Conservation (phyloP, 345 rosid genomes). For the Arabis hirsuta region DNA sequence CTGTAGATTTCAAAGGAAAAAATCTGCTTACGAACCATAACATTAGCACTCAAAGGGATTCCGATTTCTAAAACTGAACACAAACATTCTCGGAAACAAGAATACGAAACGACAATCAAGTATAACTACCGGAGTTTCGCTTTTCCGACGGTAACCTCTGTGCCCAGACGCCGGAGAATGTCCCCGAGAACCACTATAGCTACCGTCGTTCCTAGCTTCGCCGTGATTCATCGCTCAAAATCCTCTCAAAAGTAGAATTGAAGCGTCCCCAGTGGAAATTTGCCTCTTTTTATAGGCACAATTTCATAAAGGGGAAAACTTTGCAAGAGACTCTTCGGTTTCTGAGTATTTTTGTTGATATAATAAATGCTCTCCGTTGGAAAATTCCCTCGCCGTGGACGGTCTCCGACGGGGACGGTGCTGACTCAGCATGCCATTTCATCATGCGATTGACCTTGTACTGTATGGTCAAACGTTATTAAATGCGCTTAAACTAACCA, state of each 20-base stretch:
- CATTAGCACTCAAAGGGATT: neutral
- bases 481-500: neutral
- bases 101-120: constrained; percentile 4
- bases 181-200: constrained; percentile 20
- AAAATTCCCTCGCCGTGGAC: constrained; percentile 14
- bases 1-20: constrained; percentile 15
- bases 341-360: constrained; percentile 5
- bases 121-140: constrained; percentile 27
- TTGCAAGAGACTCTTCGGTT: constrained; percentile 33
- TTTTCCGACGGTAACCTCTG: neutral
- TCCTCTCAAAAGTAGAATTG: neutral
- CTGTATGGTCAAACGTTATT: neutral
- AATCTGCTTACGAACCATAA: neutral
- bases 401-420: neutral
- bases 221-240: constrained; percentile 38
- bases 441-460: neutral
- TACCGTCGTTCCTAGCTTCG: neutral
- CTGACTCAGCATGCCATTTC: constrained; percentile 29
- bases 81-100: neutral
- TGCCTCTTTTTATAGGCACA: neutral
- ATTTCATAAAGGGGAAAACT: neutral
- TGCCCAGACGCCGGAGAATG: constrained; percentile 16
- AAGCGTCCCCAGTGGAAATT: neutral
- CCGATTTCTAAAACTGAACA: neutral
- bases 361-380: neutral